phyloP scores from a whole-genome alignment of 331 rosid genomes.

The Malus hybrid region DNA sequence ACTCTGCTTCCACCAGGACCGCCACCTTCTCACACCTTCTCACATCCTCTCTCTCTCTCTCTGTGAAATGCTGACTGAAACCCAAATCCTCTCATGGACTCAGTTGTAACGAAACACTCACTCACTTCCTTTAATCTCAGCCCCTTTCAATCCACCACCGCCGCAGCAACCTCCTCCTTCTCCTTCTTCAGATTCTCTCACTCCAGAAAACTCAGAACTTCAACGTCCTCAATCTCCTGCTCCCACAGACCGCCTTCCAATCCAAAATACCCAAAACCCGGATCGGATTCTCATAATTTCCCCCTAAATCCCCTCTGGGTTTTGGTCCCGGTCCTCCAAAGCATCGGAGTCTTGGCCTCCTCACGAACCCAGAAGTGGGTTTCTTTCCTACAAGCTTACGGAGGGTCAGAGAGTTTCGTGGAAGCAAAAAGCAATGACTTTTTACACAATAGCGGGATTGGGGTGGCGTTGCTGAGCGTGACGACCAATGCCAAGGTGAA shows the following conservation, averaged over 20 bases:
- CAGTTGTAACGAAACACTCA: conserved; percentile 24
- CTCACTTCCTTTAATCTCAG: conserved; percentile 13
- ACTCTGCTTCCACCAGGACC: background rate
- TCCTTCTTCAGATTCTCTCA: conserved; percentile 14
- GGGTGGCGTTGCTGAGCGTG: conserved; percentile 52
- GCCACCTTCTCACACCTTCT: background rate
- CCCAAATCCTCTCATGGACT: conserved; percentile 41
- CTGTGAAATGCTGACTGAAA: conserved; percentile 44
- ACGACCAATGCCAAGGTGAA: conserved; percentile 52
- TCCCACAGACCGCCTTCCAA: conserved; percentile 11
- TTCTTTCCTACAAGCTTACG: conserved; percentile 7
- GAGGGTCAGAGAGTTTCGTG: conserved; percentile 12
- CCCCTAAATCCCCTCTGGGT: conserved; percentile 21
- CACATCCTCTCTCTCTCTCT: background rate
- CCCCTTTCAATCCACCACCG: background rate
- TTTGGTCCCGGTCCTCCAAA: conserved; percentile 19
- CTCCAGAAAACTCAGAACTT: conserved; percentile 3
- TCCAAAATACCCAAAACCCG: conserved; percentile 9
- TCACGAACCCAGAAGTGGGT: conserved; percentile 30
- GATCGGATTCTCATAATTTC: background rate
- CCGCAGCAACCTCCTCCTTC: conserved; percentile 1
- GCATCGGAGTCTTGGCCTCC: conserved; percentile 24
- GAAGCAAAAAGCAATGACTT: background rate
- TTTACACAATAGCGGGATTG: conserved; percentile 51
- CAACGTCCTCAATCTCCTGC: conserved; percentile 3